phyloP scores from a whole-genome alignment of 176 grass and related monocot genomes.

The Chloris gayana region DNA sequence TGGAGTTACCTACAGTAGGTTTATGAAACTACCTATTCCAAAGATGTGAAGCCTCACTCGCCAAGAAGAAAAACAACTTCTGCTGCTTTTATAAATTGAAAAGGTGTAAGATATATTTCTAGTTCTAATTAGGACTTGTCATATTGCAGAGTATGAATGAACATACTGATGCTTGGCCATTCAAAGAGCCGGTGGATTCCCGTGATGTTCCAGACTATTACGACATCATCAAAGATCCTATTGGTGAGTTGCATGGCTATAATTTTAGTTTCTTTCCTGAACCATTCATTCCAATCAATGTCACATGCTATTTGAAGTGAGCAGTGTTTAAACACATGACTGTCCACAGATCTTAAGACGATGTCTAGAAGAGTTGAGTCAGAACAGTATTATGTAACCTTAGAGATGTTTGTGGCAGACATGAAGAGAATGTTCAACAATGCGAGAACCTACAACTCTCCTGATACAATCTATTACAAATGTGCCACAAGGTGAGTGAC shows the following conservation, averaged over 20 bases:
- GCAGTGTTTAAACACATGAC: not conserved
- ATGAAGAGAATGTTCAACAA: conserved; percentile 90
- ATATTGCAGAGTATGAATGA: conserved; percentile 76
- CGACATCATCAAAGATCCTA: conserved; percentile 98
- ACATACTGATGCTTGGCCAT: conserved; percentile 98
- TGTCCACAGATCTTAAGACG: conserved; percentile 84
- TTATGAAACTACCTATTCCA: conserved; percentile 23
- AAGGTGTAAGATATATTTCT: not conserved
- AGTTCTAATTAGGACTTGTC: conserved; percentile 23
- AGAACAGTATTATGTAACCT: conserved; percentile 94
- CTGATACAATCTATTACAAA: conserved; percentile 97
- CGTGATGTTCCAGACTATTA: conserved; percentile 98
- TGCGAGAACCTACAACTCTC: conserved; percentile 92
- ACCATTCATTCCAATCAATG: conserved; percentile 1
- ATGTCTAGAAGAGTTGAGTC: conserved; percentile 91
- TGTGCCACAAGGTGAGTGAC: conserved; percentile 71
- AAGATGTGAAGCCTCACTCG: not conserved
- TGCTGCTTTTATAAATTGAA: conserved; percentile 3
- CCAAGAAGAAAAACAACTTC: not conserved
- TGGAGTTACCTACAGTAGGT: not conserved
- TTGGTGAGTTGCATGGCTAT: conserved; percentile 57
- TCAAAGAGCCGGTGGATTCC: conserved; percentile 93
- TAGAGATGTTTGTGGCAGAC: conserved; percentile 98
- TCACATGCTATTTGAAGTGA: conserved; percentile 15
- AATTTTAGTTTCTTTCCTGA: not conserved